phyloP scores from a whole-genome alignment of 805 yeast genomes.

The Wickerhamomyces alni region DNA sequence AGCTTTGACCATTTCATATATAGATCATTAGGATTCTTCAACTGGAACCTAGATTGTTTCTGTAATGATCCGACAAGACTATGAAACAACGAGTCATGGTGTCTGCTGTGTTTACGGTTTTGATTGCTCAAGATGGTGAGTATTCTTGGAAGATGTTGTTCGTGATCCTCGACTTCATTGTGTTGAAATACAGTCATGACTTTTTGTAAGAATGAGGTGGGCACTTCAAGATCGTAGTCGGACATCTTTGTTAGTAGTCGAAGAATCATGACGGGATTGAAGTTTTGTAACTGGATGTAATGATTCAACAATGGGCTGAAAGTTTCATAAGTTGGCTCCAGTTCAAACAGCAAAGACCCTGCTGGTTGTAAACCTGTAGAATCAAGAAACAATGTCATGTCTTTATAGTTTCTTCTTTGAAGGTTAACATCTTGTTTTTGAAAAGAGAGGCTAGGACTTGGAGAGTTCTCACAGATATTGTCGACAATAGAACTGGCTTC shows the following conservation, averaged over 20 bases:
- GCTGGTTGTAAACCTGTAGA: conserved; percentile 2
- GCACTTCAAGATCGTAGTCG: not conserved
- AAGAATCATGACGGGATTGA: conserved; percentile 5
- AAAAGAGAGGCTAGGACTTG: not conserved
- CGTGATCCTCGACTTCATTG: not conserved
- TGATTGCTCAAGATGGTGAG: not conserved
- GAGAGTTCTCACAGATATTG: not conserved
- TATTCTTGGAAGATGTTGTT: not conserved
- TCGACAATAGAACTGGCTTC: not conserved
- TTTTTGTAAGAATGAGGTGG: not conserved
- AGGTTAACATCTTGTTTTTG: not conserved
- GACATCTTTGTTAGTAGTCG: conserved; percentile 3
- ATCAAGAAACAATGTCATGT: conserved; percentile 8
- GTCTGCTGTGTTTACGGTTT: not conserved
- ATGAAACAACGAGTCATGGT: not conserved
- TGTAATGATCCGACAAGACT: not conserved
- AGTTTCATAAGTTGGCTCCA: conserved; percentile 12
- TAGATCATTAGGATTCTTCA: not conserved
- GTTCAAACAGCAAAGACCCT: conserved; percentile 3
- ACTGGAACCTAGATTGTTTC: not conserved
- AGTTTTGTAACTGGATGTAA: conserved; percentile 1
- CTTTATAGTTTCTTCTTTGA: conserved; percentile 5
- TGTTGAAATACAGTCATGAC: not conserved
- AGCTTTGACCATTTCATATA: conserved; percentile 1
- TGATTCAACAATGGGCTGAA: conserved; percentile 11